Conservation (phyloP, 257 asterid genomes). For the Przewalskia tangutica region DNA sequence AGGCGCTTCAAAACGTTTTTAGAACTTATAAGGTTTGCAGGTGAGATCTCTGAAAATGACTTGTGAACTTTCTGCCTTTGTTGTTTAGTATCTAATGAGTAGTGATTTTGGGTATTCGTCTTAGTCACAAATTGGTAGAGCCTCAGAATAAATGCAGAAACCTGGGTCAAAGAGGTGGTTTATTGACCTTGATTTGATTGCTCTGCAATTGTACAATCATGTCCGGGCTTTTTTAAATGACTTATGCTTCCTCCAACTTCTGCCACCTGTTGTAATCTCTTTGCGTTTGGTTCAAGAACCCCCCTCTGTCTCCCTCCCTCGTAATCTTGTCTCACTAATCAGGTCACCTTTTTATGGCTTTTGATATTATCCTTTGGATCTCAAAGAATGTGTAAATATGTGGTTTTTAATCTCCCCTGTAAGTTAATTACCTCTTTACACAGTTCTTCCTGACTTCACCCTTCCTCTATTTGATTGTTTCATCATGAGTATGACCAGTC, state of each 20-base stretch:
- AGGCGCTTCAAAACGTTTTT: slow-evolving; percentile 55
- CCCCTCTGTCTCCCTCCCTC: not conserved
- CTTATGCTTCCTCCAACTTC: not conserved
- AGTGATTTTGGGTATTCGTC: not conserved
- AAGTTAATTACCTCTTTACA: not conserved
- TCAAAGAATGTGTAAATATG: not conserved
- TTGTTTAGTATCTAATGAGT: not conserved
- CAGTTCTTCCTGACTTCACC: not conserved
- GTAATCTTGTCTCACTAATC: not conserved
- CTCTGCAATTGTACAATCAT: not conserved
- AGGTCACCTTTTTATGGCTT: not conserved
- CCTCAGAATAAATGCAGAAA: not conserved
- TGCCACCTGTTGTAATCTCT: not conserved
- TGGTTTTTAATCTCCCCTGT: not conserved
- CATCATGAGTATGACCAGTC: not conserved
- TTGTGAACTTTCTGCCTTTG: not conserved
- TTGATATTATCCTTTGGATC: not conserved
- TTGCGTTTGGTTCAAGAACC: not conserved
- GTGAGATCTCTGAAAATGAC: slow-evolving; percentile 27
- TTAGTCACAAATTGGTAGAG: not conserved
- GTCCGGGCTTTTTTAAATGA: not conserved
- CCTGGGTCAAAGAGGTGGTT: not conserved
- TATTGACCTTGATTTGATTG: not conserved
- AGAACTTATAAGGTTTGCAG: slow-evolving; percentile 68
- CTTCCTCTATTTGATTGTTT: not conserved